Evolutionary conservation across 2,329 filamentous ascomycete genomes (phyloP).

Genomic region (Trichoderma atroviride): DNA sequence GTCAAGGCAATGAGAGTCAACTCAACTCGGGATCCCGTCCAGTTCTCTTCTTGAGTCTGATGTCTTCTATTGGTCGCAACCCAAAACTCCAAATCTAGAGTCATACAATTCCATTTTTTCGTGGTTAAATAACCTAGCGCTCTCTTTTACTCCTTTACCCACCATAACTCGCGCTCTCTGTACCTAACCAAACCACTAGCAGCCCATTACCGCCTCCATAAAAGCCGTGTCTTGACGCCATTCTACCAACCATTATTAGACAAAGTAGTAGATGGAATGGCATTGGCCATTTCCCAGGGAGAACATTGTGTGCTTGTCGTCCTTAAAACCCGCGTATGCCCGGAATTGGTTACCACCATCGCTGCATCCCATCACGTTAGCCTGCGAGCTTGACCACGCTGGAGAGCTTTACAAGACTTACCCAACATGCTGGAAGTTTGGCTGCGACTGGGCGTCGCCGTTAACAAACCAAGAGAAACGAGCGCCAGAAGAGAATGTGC

Average conservation of each 20-base stretch:
- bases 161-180: too few relatives aligned
- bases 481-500: slow-evolving; percentile 1
- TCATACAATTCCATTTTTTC: too few relatives aligned
- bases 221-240: too few relatives aligned
- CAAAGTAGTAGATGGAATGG: slow-evolving; percentile 14
- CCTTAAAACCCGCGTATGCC: slow-evolving; percentile 12
- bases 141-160: too few relatives aligned
- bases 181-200: too few relatives aligned
- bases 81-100: too few relatives aligned
- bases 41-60: too few relatives aligned
- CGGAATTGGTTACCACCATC: slow-evolving; percentile 17
- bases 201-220: too few relatives aligned
- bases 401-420: slow-evolving; percentile 5
- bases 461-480: background rate
- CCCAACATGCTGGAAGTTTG: slow-evolving; percentile 4
- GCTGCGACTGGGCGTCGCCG: slow-evolving; percentile 2
- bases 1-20: too few relatives aligned
- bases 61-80: too few relatives aligned
- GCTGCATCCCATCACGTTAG: slow-evolving; percentile 1
- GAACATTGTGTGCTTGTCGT: slow-evolving; percentile 8
- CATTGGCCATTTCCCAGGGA: background rate
- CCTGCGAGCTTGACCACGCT: background rate
- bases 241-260: background rate
- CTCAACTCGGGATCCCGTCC: too few relatives aligned
- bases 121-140: too few relatives aligned